Evolutionary conservation across 2,329 filamentous ascomycete genomes (phyloP), one percentile per base, ranked within the genome.

Genomic region (Balansia obtecta): DNA sequence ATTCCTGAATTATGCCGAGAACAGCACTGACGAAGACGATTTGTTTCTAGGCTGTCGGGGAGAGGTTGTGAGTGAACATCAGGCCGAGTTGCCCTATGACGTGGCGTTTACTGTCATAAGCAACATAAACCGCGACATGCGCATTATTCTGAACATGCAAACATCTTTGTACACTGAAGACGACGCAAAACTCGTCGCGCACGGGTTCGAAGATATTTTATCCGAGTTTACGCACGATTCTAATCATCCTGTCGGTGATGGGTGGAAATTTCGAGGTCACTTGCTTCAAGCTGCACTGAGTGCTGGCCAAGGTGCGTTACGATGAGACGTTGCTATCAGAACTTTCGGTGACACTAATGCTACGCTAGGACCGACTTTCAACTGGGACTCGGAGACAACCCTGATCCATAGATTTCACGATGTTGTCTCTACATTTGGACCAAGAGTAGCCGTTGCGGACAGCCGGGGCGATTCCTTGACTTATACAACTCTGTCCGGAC

Each of bases 1-100:
- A 0, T 66, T 71, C 32, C 53, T 76, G 37, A 66, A 77, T 56
- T 77, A 50, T 30, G 13, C 27, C 7, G 27, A 34, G 15, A 32
- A 18, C 2, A 45, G n/a, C 22, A n/a, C n/a, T 3, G 16, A 10
- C 12, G 41, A 22, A 7, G 8, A 43, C 7, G 18, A 12, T 9
- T 6, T 15, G 27, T 22, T 30, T 15, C n/a, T 44, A 4, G 42
- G 42, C 3, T 44, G 42, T n/a, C n/a, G 34, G 30, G 18, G 33
- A 16, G 27, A 15, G 12, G 47, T 27, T 11, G 9, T n/a, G 18
- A 13, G 16, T 6, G 20, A 39, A n/a, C 18, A 48, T 33, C 22
- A 33, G 11, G 40, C 22, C 5, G 39, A 42, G n/a, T n/a, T 20
- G 38, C 44, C 46, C 16, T 43, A 42, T 20, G 45, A 46, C 15